Evolutionary conservation across 2,329 filamentous ascomycete genomes (phyloP).

Genomic region (Talaromyces sp.): DNA sequence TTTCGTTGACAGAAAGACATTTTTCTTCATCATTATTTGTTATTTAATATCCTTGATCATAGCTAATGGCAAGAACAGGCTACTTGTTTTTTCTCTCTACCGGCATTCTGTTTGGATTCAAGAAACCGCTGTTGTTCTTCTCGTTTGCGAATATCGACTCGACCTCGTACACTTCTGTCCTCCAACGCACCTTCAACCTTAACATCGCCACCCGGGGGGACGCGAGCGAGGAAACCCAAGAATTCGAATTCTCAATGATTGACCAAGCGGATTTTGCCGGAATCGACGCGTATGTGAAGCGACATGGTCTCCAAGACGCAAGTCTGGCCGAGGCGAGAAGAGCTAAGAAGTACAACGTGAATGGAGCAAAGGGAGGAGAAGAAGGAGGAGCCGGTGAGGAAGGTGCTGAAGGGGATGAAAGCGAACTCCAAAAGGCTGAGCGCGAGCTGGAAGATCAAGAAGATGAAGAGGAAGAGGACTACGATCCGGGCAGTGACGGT

Average conservation of each 20-base stretch:
- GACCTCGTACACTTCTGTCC: conserved; percentile 59
- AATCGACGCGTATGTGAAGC: conserved; percentile 59
- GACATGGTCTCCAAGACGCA: conserved; percentile 57
- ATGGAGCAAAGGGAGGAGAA: conserved; percentile 26
- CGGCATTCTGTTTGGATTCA: conserved; percentile 61
- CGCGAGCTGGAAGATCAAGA: conserved; percentile 48
- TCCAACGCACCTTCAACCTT: conserved; percentile 63
- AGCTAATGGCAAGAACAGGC: conserved; percentile 34
- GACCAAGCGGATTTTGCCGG: conserved; percentile 59
- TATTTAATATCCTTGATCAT: background rate
- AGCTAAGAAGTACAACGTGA: conserved; percentile 56
- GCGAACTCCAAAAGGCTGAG: conserved; percentile 54
- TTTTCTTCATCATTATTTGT: background rate
- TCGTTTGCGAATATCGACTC: conserved; percentile 55
- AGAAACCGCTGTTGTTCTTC: conserved; percentile 61
- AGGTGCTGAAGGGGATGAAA: conserved; percentile 43
- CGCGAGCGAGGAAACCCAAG: conserved; percentile 41
- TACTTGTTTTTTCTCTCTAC: conserved; percentile 59
- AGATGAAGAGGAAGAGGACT: conserved; percentile 47
- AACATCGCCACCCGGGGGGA: conserved; percentile 46
- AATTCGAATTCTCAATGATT: conserved; percentile 61
- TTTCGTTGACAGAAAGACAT: background rate
- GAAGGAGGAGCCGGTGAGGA: conserved; percentile 23
- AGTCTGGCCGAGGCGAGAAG: conserved; percentile 56
- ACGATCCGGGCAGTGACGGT: conserved; percentile 46